Base-by-base conservation (phyloP, 805 yeast genomes). In the Diddensiella caesifluorescens region DNA sequence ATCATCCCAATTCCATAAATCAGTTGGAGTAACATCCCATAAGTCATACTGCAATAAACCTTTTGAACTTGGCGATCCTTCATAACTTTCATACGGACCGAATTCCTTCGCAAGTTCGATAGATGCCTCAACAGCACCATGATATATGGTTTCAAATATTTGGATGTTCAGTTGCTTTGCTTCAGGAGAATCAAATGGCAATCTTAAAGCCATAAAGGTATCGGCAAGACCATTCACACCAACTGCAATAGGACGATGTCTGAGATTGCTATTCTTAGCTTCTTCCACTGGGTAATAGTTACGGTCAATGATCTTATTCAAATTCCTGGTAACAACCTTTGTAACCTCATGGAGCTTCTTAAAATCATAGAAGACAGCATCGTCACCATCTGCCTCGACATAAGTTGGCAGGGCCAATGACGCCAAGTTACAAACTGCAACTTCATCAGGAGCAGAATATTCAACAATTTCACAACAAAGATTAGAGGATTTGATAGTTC, bases 191-290 rank as follows among this genome's bases (percentile, higher is more conserved):
- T 86, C 95, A 61, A 86, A 90, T 22, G 95, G 87, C 38, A 83
- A 52, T 55, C 88, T 73, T 47, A 89, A 64, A 44, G 70, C 68
- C 71, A 84, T 74, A 60, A 84, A 89, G 2, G 79, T 73, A 62
- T 90, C 97, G 16, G 97, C 95, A 34, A 90, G 70, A 38, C 97
- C 97, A 63, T 89, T 96, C 5, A 90, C 95, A 47, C 97, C 97
- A 22, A 90, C 64, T 5, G 96, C 95, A 56, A 90, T 74, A 6
- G 97, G 97, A 53, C 97, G 71, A 62, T 89, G 82, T 54, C 74
- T 74, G 68, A 73, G 62, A 58, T 90, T 90, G 5, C 95, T 83
- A 22, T 45, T 54, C 53, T 68, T 70, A 3, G 96, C 86, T 42
- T 75, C 79, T 38, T 71, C 75, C 19, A 83, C 77, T 3, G 97